phyloP scores from a whole-genome alignment of 768 basidiomycete genomes.

The Chiua virens region DNA sequence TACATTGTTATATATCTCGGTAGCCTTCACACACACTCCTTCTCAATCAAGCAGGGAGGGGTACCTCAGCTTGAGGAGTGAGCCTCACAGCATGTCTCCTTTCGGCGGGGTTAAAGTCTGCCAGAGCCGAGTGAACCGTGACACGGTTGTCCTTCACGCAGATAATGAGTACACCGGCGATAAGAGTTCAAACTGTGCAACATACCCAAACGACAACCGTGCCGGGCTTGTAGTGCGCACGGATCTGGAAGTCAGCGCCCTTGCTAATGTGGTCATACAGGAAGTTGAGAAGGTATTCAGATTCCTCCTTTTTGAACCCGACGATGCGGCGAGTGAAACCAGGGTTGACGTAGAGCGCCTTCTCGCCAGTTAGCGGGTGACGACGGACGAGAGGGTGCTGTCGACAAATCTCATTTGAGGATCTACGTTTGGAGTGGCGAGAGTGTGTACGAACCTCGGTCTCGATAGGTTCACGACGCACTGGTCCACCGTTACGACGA shows the following conservation, averaged over 20 bases:
- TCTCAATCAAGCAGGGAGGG: conserved; percentile 30
- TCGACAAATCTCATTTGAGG: background rate
- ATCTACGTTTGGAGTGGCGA: too few relatives aligned
- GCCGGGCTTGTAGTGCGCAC: conserved; percentile 50
- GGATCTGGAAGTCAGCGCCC: conserved; percentile 50
- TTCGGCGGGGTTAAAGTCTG: conserved; percentile 38
- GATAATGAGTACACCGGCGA: too few relatives aligned
- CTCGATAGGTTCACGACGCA: conserved; percentile 51
- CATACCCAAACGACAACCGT: conserved; percentile 58
- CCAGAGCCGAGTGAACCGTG: conserved; percentile 45
- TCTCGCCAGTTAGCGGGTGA: conserved; percentile 64
- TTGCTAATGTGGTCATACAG: conserved; percentile 53
- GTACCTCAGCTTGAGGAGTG: conserved; percentile 50
- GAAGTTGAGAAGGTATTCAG: conserved; percentile 54
- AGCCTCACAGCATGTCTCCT: conserved; percentile 47
- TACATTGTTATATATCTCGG: too few relatives aligned
- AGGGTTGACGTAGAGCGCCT: conserved; percentile 58
- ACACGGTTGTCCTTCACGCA: conserved; percentile 42
- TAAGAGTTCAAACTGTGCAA: conserved; percentile 2
- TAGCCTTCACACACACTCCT: too few relatives aligned
- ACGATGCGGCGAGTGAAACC: conserved; percentile 56
- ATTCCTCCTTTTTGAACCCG: conserved; percentile 55
- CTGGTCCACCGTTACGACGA: conserved; percentile 41
- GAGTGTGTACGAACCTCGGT: conserved; percentile 33
- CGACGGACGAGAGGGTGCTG: conserved; percentile 56